phyloP scores from a whole-genome alignment of 176 grass and related monocot genomes.

The Musa acuminata region DNA sequence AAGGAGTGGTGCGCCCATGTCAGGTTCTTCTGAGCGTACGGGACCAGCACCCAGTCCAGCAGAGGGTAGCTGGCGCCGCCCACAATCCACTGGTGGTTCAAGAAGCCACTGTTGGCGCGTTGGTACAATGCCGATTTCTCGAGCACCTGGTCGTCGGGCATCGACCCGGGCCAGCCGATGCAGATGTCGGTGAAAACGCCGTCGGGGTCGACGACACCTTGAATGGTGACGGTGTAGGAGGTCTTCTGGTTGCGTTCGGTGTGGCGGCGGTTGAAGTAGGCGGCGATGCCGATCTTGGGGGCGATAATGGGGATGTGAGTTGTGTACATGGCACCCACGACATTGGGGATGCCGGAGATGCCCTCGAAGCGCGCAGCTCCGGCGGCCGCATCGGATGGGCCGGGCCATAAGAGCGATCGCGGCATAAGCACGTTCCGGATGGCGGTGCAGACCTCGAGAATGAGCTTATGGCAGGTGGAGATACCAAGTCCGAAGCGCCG shows the following conservation, averaged over 20 bases:
- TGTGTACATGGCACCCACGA: no score
- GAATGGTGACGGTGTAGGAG: slow-evolving; percentile 60
- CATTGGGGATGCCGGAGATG: slow-evolving; percentile 29
- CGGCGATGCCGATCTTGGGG: slow-evolving; percentile 46
- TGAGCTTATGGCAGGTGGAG: slow-evolving; percentile 54
- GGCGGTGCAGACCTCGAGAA: slow-evolving; percentile 69
- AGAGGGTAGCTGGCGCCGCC: slow-evolving; percentile 51
- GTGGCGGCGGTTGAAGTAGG: slow-evolving; percentile 70
- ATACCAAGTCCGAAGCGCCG: slow-evolving; percentile 34
- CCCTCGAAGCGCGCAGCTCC: slow-evolving; percentile 23
- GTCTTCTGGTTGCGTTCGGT: slow-evolving; percentile 67
- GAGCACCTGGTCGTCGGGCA: slow-evolving; percentile 49
- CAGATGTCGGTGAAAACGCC: slow-evolving; percentile 70
- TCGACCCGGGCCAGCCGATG: slow-evolving; percentile 49
- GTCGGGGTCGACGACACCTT: background rate
- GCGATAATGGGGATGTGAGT: slow-evolving; percentile 52
- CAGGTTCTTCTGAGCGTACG: slow-evolving; percentile 60
- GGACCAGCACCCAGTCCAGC: slow-evolving; percentile 1
- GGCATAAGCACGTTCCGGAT: slow-evolving; percentile 59
- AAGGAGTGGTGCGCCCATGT: slow-evolving; percentile 27
- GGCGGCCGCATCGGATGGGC: slow-evolving; percentile 11
- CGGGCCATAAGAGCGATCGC: slow-evolving; percentile 44
- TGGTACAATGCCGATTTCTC: slow-evolving; percentile 47
- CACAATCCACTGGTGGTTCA: slow-evolving; percentile 40
- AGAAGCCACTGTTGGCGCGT: slow-evolving; percentile 31